Conservation (phyloP, 2,329 filamentous ascomycete genomes). For the Fusarium sp. region DNA sequence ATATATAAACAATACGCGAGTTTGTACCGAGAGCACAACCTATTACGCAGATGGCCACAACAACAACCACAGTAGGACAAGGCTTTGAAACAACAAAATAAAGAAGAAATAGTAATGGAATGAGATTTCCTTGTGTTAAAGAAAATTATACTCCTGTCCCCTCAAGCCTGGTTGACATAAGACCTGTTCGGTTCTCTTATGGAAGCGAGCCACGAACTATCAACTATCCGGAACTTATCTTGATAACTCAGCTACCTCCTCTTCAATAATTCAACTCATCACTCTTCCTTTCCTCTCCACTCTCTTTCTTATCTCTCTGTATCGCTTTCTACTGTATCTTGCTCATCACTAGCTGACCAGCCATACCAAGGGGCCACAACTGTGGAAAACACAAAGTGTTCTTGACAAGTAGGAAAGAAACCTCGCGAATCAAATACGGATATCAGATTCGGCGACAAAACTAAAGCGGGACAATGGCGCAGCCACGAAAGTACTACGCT, state of each 20-base stretch:
- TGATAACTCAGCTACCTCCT: constrained; percentile 9
- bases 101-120: background rate
- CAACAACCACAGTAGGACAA: background rate
- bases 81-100: too few species aligned
- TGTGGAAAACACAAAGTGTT: background rate
- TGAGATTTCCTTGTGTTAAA: background rate
- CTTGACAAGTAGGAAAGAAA: constrained; percentile 17
- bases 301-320: background rate
- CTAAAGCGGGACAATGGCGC: constrained; percentile 1
- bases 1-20: background rate
- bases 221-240: constrained; percentile 2
- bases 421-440: constrained; percentile 24
- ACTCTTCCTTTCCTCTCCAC: constrained; percentile 4
- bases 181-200: background rate
- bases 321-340: background rate
- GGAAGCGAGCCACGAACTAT: constrained; percentile 8
- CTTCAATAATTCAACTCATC: constrained; percentile 7
- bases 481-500: background rate
- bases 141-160: background rate
- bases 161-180: background rate
- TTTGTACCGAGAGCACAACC: too few species aligned
- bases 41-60: too few species aligned
- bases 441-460: background rate
- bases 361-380: constrained; percentile 11
- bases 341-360: background rate